Evolutionary conservation across 768 basidiomycete species (phyloP), one percentile per base, ranked within the genome.

Genomic region (Pleurotus pulmonarius): DNA sequence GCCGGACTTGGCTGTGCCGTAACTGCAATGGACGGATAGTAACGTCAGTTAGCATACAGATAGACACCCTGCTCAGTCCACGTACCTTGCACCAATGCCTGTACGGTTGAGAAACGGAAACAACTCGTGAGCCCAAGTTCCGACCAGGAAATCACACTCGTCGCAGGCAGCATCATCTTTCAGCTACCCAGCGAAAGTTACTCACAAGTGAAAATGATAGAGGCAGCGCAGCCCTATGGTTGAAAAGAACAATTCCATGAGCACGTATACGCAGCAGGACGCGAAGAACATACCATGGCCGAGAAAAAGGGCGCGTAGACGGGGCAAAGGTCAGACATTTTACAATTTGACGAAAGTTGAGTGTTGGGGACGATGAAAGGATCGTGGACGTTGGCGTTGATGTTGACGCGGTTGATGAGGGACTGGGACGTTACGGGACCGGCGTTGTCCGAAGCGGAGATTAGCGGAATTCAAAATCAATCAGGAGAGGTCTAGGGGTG

Each of bases 291-390:
- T 62, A 92, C 94, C 92, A 97, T 94, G 57, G 90, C 92, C 65
- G 93, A 93, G 66, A 99, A 99, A 81, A 98, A 98, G 63, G 96
- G 96, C 56, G 96, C 91, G 74, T 98, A 98, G 53, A 96, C 94
- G 16, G 91, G 91, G 73, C 91, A 94, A 60, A 89, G 77, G 65
- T 93, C 91, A 67, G 88, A 84, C 85, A 88, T 88, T 56, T 61
- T 70, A 57, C 49, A 60, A 52, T 51, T 53, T 51, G 56, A 45
- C 49, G 40, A 55, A 29, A 46, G 55, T 22, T 46, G 18, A 40
- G 39, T 39, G 22, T n/a, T 53, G 47, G 46, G 52, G 56, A 52
- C 25, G 56, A 22, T 52, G 56, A 58, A 57, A 56, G 56, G 49
- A 61, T 59, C 26, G 39, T 45, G 26, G 25, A n/a, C 22, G 57